Percentiles rank a stretch among this genome's conserved stretches.
Evolutionary conservation across 1,284 basidiomycete genomes (phyloP).

Genomic region (Microbotryum lychnidis-dioicae): DNA sequence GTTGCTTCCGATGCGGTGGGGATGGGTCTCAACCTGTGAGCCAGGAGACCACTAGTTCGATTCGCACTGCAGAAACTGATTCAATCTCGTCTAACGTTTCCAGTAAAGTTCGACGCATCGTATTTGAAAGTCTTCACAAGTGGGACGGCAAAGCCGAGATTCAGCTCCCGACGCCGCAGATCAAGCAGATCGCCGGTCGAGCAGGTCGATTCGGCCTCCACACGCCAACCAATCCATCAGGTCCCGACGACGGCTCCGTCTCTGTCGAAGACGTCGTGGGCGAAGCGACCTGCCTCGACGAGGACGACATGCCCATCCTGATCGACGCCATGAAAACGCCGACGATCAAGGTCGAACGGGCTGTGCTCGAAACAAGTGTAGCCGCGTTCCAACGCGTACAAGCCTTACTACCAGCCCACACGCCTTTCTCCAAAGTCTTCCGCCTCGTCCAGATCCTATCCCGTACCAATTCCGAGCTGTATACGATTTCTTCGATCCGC

Average conservation of each 20-base stretch:
- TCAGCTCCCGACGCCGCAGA: constrained; percentile 63
- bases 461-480: constrained; percentile 47
- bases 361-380: constrained; percentile 42
- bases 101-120: constrained; percentile 84
- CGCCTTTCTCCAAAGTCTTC: constrained; percentile 41
- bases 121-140: constrained; percentile 72
- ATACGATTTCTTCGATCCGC: constrained; percentile 38
- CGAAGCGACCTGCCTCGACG: constrained; percentile 56
- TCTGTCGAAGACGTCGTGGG: constrained; percentile 51
- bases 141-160: constrained; percentile 55
- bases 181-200: constrained; percentile 94
- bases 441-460: constrained; percentile 49
- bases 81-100: not conserved
- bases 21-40: constrained; percentile 91
- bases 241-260: constrained; percentile 29
- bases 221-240: constrained; percentile 31
- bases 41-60: constrained; percentile 20
- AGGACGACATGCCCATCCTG: constrained; percentile 60
- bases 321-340: constrained; percentile 45
- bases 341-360: constrained; percentile 44
- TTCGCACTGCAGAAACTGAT: not conserved
- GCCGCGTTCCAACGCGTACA: constrained; percentile 40
- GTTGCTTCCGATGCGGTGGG: constrained; percentile 89
- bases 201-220: constrained; percentile 84
- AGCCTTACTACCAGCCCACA: constrained; percentile 41